Base-by-base conservation (phyloP, 2,329 filamentous ascomycete species). In the Xenoacremonium recifei region DNA sequence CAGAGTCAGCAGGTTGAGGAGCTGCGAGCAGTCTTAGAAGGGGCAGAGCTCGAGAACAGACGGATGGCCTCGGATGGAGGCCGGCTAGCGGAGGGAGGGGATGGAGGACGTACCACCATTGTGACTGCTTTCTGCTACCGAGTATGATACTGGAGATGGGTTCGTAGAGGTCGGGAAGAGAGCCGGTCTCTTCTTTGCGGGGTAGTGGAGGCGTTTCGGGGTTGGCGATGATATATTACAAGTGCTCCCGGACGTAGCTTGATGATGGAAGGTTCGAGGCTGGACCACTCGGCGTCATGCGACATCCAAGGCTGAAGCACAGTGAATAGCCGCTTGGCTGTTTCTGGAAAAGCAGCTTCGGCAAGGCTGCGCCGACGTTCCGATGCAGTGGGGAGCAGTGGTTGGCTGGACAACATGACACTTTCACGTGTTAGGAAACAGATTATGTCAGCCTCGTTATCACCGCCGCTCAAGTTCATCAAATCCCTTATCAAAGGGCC, bases 1-100 rank as follows among this genome's bases (percentile, higher is more conserved):
- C 71, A 86, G 77, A 66, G 79, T 82, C 74, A 84, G 80, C 69
- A 82, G 74, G 71, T 82, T 76, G 72, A 83, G 77, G 66, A 83
- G 68, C 77, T 82, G 67, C 63, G 45, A 58, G 45, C 54, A 61
- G 57, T 56, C 58, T 68, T 67, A 66, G 64, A 66, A 50, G 47
- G 43, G 47, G 44, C 48, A 43, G 47, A 56, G 54, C 47, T 52
- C 37, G 46, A 40, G 37, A 37, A 23, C n/a, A n/a, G n/a, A n/a
- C n/a, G 35, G n/a, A 30, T 32, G 42, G 21, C 29, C 38, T n/a
- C 20, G 18, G 35, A 35, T 43, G 25, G 30, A 40, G 21, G 17
- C 23, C 9, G 32, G 32, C 11, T 5, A 19, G 11, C n/a, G 5
- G 16, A 9, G 31, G 40, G 20, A 40, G 33, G 44, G 25, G 37